Conservation (phyloP, 1,284 basidiomycete genomes). For the Bjerkandera adusta region DNA sequence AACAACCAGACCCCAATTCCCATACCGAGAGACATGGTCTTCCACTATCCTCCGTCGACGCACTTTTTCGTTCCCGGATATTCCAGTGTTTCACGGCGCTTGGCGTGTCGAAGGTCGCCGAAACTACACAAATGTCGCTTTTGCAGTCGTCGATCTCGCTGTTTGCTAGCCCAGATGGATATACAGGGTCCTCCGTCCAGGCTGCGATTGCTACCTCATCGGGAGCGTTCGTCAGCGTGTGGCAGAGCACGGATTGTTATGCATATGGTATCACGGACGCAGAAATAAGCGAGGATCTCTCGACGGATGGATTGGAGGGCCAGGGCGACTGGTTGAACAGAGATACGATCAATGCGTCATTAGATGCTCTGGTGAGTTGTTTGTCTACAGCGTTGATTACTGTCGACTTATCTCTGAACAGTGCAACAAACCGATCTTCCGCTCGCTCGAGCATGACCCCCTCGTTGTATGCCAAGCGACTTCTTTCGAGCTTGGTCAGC, state of each 20-base stretch:
- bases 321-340: slow-evolving; percentile 65
- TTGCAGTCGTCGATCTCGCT: slow-evolving; percentile 84
- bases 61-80: slow-evolving; percentile 80
- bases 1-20: slow-evolving; percentile 40
- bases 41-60: slow-evolving; percentile 77
- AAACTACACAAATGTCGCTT: slow-evolving; percentile 77
- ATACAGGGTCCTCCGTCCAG: slow-evolving; percentile 82
- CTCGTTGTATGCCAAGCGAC: slow-evolving; percentile 67
- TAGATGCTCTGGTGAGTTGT: slow-evolving; percentile 67
- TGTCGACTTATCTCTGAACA: slow-evolving; percentile 27
- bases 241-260: slow-evolving; percentile 88
- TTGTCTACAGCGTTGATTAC: background rate
- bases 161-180: slow-evolving; percentile 84
- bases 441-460: slow-evolving; percentile 86
- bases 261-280: slow-evolving; percentile 89
- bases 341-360: slow-evolving; percentile 74
- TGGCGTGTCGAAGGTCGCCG: slow-evolving; percentile 77
- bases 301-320: slow-evolving; percentile 29
- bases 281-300: slow-evolving; percentile 45
- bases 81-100: slow-evolving; percentile 89
- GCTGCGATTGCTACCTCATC: slow-evolving; percentile 90
- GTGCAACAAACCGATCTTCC: slow-evolving; percentile 79
- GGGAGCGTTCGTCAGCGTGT: slow-evolving; percentile 83
- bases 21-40: slow-evolving; percentile 45
- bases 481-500: slow-evolving; percentile 41